A percentile compares a stretch with the other conserved stretches of the same genome.
phyloP scores from a whole-genome alignment of 176 grass and related monocot species.

The Triticum turgidum region DNA sequence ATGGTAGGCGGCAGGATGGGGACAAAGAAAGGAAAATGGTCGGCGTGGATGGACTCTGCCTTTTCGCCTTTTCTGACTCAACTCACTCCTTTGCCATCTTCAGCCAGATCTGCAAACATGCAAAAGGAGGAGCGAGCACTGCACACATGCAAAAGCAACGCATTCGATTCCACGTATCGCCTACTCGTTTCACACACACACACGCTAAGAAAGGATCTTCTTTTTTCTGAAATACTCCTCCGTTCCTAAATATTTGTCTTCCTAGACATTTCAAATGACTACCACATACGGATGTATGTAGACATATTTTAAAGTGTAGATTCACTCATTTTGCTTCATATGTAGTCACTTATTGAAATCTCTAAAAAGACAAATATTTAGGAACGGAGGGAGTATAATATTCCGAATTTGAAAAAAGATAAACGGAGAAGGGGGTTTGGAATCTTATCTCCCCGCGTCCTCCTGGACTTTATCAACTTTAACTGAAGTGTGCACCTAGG shows the following conservation, averaged over 20 bases:
- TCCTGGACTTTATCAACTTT: neutral
- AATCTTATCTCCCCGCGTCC: constrained; percentile 32
- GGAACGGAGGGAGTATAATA: neutral
- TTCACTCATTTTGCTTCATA: too few species aligned
- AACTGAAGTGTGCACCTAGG: neutral
- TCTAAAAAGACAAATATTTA: too few species aligned
- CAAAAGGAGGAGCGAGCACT: neutral
- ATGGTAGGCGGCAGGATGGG: constrained; percentile 29
- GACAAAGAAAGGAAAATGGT: constrained; percentile 33
- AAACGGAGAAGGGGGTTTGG: neutral
- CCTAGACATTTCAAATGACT: too few species aligned
- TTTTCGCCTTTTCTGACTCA: constrained; percentile 27
- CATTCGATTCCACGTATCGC: neutral
- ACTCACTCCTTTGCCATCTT: constrained; percentile 16
- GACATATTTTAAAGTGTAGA: too few species aligned
- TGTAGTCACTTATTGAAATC: too few species aligned
- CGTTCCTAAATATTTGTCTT: too few species aligned
- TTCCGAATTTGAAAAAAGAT: neutral
- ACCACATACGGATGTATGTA: too few species aligned
- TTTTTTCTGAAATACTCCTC: neutral
- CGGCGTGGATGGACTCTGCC: constrained; percentile 29
- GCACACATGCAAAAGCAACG: neutral
- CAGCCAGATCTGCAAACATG: neutral
- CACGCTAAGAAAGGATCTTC: neutral
- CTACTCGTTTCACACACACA: constrained; percentile 29